A percentile compares a stretch with the other conserved stretches of the same genome.
These are phyloP conservation scores for Panus rudis DNA, from an alignment of 768 basidiomycete species.

Conservation along the genomic window DNA sequence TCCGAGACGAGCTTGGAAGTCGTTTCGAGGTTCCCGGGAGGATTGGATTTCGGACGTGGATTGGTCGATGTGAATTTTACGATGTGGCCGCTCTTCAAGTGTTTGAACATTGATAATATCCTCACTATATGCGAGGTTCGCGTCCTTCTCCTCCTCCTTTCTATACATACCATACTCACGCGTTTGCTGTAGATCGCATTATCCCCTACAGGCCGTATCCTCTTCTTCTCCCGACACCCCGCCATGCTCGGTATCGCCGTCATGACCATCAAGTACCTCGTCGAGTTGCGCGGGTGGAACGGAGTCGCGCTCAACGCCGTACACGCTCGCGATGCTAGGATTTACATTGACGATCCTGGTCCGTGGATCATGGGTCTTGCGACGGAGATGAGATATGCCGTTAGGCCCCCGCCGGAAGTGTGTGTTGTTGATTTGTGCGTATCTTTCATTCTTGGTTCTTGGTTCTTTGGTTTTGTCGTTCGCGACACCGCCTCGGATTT, in stretches of 20 bases:
- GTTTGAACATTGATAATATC: conserved; percentile 88
- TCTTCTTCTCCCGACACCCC: conserved; percentile 86
- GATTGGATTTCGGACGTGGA: conserved; percentile 86
- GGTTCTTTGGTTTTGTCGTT: conserved; percentile 11
- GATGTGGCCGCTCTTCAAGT: conserved; percentile 95
- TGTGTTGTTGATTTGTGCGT: conserved; percentile 64
- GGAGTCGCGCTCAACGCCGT: conserved; percentile 79
- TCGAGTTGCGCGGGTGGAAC: conserved; percentile 90
- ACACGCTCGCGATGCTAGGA: conserved; percentile 84
- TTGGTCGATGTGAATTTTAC: conserved; percentile 93
- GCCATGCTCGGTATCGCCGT: conserved; percentile 92
- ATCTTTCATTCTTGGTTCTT: conserved; percentile 11
- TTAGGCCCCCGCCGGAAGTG: conserved; percentile 71
- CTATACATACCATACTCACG: no score
- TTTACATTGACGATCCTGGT: conserved; percentile 93
- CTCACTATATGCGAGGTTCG: conserved; percentile 84
- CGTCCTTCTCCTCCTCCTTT: conserved; percentile 1
- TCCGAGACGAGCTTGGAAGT: conserved; percentile 62
- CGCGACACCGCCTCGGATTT: no score
- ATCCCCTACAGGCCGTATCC: conserved; percentile 76
- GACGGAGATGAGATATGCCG: conserved; percentile 75
- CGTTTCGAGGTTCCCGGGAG: conserved; percentile 87
- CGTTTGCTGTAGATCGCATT: conserved; percentile 57
- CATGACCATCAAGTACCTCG: conserved; percentile 84
- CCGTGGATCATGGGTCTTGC: conserved; percentile 94